Conservation (phyloP, 1,284 basidiomycete genomes). For the Ustilago sp. region DNA sequence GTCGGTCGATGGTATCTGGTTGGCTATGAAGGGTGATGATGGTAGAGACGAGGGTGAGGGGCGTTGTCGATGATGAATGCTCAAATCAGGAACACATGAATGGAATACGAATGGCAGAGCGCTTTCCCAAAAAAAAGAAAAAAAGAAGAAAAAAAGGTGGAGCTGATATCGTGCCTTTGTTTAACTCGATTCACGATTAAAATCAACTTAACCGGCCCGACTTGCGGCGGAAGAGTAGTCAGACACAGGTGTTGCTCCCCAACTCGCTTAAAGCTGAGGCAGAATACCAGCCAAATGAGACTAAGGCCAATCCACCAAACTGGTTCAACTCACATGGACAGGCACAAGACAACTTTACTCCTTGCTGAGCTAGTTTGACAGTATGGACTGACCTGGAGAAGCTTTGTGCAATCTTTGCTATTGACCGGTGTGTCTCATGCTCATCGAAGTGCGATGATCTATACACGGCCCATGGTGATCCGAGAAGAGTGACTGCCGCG, state of each 20-base stretch:
- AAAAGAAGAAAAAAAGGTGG: constrained; percentile 15
- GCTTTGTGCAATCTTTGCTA: neutral
- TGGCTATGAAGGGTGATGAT: neutral
- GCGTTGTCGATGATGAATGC: neutral
- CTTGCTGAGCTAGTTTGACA: no score
- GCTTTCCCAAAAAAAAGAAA: constrained; percentile 1
- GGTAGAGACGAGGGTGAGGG: neutral
- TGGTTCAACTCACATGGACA: neutral
- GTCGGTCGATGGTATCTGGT: neutral
- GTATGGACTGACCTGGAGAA: neutral
- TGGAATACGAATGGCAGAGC: constrained; percentile 1
- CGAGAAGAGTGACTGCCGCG: neutral
- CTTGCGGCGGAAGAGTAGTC: neutral
- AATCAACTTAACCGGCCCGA: neutral
- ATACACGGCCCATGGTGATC: constrained; percentile 17
- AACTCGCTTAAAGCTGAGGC: neutral
- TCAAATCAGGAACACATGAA: neutral
- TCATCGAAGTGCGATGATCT: neutral
- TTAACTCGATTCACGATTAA: neutral
- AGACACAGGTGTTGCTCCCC: neutral
- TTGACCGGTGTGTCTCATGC: neutral
- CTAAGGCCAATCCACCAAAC: neutral
- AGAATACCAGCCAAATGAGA: neutral
- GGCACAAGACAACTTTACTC: neutral
- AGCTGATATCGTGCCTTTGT: constrained; percentile 3